Base-by-base conservation (phyloP, 495 filamentous ascomycete species). In the Penicillium coprophilum region DNA sequence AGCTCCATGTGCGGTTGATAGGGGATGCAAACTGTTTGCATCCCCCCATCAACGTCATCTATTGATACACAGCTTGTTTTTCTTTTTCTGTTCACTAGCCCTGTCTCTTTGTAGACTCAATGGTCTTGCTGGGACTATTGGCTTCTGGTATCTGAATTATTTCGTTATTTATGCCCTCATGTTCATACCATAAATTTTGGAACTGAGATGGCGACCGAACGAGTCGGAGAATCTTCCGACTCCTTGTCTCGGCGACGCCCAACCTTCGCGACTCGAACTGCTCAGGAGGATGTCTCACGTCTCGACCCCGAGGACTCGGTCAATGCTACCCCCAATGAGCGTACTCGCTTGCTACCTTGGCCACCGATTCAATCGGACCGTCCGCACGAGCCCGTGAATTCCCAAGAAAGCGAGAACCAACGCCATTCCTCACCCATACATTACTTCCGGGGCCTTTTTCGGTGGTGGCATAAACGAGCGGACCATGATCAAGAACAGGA, bases 231-330 rank as follows among this genome's bases (percentile, higher is more conserved):
- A 19, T 50, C 61, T 55, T 67, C 67, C 55, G 51, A 72, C 54
- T 63, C 65, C 39, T 30, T 74, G 59, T 69, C 74, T 67, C 69
- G 74, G 44, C 69, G 64, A 59, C 68, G 75, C 36, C 74, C 81
- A 13, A 82, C 76, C 55, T 84, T 85, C 64, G 74, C 78, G 27
- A 68, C 82, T 36, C 76, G 81, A 41, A 73, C 80, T 9, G 75
- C 83, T n/a, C 71, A 72, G 57, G 83, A 84, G 65, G 80, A 83
- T 71, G 77, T 71, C 36, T 69, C 73, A 23, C 76, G 80, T 55
- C 67, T 86, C 47, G 75, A 67, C 34, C 74, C 74, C 19, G 69
- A 60, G 46, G 74, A 77, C 17, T 68, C 64, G 21, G 56, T 49
- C 10, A 38, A 50, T 53, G 52, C 60, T 19, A 59, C 57, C 13